Conservation (phyloP, 2,329 filamentous ascomycete genomes). For the Colletotrichum sublineola region DNA sequence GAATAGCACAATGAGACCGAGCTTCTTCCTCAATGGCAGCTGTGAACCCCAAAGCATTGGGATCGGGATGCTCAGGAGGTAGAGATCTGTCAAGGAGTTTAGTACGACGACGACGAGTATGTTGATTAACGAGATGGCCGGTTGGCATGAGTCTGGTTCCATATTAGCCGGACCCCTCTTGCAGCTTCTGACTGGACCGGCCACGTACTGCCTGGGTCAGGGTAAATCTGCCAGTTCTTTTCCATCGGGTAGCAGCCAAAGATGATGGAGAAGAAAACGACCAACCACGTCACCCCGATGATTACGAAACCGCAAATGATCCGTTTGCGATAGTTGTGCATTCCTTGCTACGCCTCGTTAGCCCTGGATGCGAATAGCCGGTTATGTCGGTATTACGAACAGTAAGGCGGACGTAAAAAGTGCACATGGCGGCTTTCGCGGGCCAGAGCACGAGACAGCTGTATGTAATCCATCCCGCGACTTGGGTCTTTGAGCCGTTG, state of each 20-base stretch:
- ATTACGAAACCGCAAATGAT: slow-evolving; percentile 60
- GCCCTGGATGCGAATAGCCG: not conserved
- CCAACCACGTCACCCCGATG: slow-evolving; percentile 60
- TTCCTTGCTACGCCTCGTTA: slow-evolving; percentile 32
- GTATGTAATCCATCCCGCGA: slow-evolving; percentile 66
- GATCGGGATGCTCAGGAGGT: slow-evolving; percentile 43
- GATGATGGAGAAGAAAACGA: slow-evolving; percentile 60
- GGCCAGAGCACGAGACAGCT: slow-evolving; percentile 62
- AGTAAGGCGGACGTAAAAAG: slow-evolving; percentile 66
- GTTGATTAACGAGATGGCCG: slow-evolving; percentile 42
- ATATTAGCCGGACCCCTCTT: slow-evolving; percentile 50
- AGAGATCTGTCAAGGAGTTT: slow-evolving; percentile 44
- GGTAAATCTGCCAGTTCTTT: slow-evolving; percentile 67
- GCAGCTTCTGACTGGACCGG: slow-evolving; percentile 11
- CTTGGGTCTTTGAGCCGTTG: slow-evolving; percentile 65
- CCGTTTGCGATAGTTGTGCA: slow-evolving; percentile 48
- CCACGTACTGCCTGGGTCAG: slow-evolving; percentile 62
- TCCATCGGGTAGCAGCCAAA: slow-evolving; percentile 61
- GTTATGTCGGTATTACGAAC: slow-evolving; percentile 44
- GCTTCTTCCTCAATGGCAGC: slow-evolving; percentile 48
- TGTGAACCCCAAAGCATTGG: slow-evolving; percentile 47
- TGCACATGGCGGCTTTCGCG: slow-evolving; percentile 64
- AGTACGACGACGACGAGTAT: slow-evolving; percentile 41
- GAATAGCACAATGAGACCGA: slow-evolving; percentile 56
- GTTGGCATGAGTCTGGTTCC: slow-evolving; percentile 45